phyloP scores from a whole-genome alignment of 2,329 filamentous ascomycete species.

The Exophiala xenobiotica region DNA sequence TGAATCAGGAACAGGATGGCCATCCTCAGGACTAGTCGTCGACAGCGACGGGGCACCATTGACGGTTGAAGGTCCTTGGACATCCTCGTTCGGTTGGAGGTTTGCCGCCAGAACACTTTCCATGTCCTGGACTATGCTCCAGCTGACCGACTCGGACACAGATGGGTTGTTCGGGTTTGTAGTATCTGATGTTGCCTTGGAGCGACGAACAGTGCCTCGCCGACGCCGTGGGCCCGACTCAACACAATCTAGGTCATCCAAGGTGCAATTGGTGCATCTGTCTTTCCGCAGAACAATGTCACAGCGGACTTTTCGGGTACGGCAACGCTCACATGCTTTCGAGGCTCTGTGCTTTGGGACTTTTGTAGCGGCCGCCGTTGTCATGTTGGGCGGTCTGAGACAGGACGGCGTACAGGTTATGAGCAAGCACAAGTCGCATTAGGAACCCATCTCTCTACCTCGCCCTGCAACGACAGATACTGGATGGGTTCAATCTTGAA shows the following conservation, averaged over 20 bases:
- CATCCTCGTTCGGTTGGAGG: not conserved
- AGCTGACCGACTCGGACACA: not conserved
- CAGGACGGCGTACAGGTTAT: no score
- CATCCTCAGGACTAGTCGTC: not conserved
- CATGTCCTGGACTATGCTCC: not conserved
- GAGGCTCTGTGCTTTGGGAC: conserved; percentile 3
- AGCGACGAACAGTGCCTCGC: not conserved
- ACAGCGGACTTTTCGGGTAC: conserved; percentile 11
- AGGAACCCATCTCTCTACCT: no score
- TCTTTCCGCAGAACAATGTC: conserved; percentile 9
- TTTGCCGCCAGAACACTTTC: not conserved
- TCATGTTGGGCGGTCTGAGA: no score
- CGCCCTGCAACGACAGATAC: no score
- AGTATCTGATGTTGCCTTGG: no score
- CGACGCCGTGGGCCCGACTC: not conserved
- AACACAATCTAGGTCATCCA: conserved; percentile 11
- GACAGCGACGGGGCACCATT: not conserved
- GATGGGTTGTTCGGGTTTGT: no score
- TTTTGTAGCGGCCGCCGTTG: not conserved
- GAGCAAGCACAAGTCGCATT: no score
- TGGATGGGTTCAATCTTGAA: no score
- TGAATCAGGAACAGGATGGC: not conserved
- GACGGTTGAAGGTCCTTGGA: not conserved
- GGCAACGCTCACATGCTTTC: conserved; percentile 9
- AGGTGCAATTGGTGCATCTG: conserved; percentile 11